Base-by-base conservation (phyloP, 1,284 basidiomycete genomes). In the Ganoderma multipileum region DNA sequence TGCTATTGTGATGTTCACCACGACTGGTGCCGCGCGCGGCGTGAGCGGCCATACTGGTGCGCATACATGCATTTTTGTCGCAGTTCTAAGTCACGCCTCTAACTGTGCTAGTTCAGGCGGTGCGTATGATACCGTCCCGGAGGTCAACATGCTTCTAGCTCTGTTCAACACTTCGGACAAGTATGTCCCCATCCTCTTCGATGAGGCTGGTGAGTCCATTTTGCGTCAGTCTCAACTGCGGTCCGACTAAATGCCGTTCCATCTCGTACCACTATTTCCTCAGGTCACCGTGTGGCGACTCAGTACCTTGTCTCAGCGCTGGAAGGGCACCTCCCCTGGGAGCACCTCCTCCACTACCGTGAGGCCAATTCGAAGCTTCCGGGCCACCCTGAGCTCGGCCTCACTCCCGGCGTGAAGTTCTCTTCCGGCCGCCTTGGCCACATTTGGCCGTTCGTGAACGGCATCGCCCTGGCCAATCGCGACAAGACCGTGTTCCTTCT, bases 391-490 rank as follows among this genome's bases (percentile, higher is more conserved):
- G 94, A 95, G 80, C 84, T 95, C 26, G 94, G 93, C 36, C 83
- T 95, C 67, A 95, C 94, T 1, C 94, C 94, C 26, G 94, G 93
- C 38, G 87, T 95, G 79, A 94, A 94, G 81, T 95, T 95, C 82
- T 94, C 92, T 9, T 95, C 93, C 1, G 94, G 93, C 36, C 91
- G 93, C 78, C 86, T 95, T 36, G 93, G 93, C 1, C 93, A 95
- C 79, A 88, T 95, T 85, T 95, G 93, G 91, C 89, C 92, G 0
- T 80, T 92, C 69, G 90, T 95, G 67, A 95, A 95, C 77, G 94
- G 94, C 76, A 84, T 95, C 61, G 90, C 94, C 4, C 79, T 95
- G 64, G 94, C 93, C 47, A 89, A 95, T 82, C 85, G 84, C 44
- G 88, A 89, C 73, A 93, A 94, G 81, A 88, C 86, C 61, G 83